Base-by-base conservation (phyloP, 2,329 filamentous ascomycete genomes). In the Ceratocystiopsis minuta region DNA sequence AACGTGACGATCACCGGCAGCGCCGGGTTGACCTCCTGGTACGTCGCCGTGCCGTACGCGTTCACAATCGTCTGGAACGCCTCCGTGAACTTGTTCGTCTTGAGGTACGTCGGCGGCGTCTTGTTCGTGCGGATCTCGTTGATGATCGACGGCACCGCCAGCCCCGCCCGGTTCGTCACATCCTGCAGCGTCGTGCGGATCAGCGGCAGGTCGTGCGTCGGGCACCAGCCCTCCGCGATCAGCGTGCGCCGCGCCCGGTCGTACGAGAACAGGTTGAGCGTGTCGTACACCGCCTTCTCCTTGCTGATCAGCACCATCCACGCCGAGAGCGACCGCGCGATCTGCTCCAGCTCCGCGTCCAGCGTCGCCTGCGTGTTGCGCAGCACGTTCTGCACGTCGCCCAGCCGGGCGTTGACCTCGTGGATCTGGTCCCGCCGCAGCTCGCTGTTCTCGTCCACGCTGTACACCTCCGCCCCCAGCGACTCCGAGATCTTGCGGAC, bases 61-160 rank as follows among this genome's bases (percentile, higher is more conserved):
- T 98, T 88, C 59, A 98, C 92, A 58, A 98, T 98, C 45, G 88
- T 96, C 62, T 98, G 90, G 67, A 98, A 98, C 18, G 80, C 90
- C 54, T 95, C 80, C 3, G 92, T 98, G 57, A 96, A 96, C 61
- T 88, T 94, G 70, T 98, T 98, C 31, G 87, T 95, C 66, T 93
- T 93, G 60, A 95, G 76, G 60, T 92, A 96, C 1, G 90, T 98
- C 1, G 90, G 90, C 20, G 92, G 90, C 6, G 84, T 96, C 70
- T 95, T 96, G 64, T 87, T 94, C 36, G 88, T 96, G 53, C 78
- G 79, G 57, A 98, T 90, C 65, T 94, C 86, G 60, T 96, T 96
- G 66, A 98, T 88, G 54, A 98, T 96, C 41, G 88, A 96, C 9
- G 92, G 88, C 24, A 96, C 86, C n/a, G 88, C 92, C 43, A 96